These are phyloP conservation scores for Acer yangbiense DNA, from an alignment of 345 rosid species.

Conservation along the genomic window DNA sequence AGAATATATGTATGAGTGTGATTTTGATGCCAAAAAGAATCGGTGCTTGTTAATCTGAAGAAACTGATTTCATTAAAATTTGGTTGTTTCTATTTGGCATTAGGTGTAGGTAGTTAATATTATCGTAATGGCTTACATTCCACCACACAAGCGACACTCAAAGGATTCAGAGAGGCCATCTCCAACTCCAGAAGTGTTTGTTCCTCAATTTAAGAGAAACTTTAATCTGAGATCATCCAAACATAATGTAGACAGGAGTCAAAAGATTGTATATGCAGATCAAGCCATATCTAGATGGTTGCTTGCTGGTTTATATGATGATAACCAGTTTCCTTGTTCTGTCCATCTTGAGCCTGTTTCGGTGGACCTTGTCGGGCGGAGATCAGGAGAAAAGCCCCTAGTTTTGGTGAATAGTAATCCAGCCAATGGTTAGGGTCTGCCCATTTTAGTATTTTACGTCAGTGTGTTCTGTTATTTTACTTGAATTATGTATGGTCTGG, in stretches of 20 bases:
- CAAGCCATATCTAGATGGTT: conserved; percentile 47
- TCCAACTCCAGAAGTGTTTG: conserved; percentile 35
- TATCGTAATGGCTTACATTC: conserved; percentile 57
- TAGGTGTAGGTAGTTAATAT: not conserved
- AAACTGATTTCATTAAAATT: not conserved
- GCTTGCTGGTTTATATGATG: conserved; percentile 44
- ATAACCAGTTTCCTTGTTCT: conserved; percentile 34
- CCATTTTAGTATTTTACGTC: not conserved
- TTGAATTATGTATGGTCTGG: not conserved
- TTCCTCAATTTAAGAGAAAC: conserved; percentile 35
- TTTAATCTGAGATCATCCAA: conserved; percentile 22
- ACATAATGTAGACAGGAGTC: conserved; percentile 12
- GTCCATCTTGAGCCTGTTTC: conserved; percentile 40
- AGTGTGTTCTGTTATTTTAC: not conserved
- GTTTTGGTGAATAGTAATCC: conserved; percentile 35
- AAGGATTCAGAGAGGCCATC: conserved; percentile 30
- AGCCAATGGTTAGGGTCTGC: conserved; percentile 30
- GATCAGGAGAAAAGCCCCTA: conserved; percentile 33
- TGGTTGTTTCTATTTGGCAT: conserved; percentile 2
- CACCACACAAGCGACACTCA: conserved; percentile 61
- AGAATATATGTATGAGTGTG: not conserved
- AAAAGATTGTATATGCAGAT: conserved; percentile 40
- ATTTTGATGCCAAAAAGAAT: not conserved
- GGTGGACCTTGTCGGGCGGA: conserved; percentile 29
- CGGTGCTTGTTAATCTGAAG: not conserved